Conservation (phyloP, 345 rosid species). For the Mercurialis annua region DNA sequence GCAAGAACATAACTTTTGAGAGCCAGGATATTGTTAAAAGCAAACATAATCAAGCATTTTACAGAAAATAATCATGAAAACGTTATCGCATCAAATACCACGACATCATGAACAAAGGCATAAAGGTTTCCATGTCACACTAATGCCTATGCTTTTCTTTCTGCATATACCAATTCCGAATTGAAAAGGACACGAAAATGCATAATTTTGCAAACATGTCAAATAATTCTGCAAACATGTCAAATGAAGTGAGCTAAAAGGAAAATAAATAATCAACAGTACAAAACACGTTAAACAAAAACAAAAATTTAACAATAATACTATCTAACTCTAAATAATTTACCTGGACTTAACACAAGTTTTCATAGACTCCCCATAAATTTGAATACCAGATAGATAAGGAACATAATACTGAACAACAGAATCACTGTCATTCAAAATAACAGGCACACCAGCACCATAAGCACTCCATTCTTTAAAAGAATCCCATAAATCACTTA, state of each 20-base stretch:
- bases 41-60: background rate
- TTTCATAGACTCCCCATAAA: conserved; percentile 27
- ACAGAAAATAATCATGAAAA: background rate
- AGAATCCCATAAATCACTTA: conserved; percentile 44
- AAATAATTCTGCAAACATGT: background rate
- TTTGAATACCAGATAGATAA: conserved; percentile 45
- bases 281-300: background rate
- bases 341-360: conserved; percentile 15
- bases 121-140: background rate
- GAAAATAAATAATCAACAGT: background rate
- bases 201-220: no score
- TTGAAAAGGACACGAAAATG: background rate
- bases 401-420: conserved; percentile 49
- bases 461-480: conserved; percentile 52
- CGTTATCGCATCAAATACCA: background rate
- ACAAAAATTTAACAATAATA: background rate
- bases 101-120: background rate
- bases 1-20: background rate
- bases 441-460: conserved; percentile 45
- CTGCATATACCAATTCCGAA: no score
- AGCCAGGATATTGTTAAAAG: background rate
- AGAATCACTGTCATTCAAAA: conserved; percentile 32
- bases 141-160: background rate
- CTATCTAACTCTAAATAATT: background rate
- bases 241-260: background rate